Conservation (phyloP, 164 flowering plant genomes). For the Stephania yunnanensis region DNA sequence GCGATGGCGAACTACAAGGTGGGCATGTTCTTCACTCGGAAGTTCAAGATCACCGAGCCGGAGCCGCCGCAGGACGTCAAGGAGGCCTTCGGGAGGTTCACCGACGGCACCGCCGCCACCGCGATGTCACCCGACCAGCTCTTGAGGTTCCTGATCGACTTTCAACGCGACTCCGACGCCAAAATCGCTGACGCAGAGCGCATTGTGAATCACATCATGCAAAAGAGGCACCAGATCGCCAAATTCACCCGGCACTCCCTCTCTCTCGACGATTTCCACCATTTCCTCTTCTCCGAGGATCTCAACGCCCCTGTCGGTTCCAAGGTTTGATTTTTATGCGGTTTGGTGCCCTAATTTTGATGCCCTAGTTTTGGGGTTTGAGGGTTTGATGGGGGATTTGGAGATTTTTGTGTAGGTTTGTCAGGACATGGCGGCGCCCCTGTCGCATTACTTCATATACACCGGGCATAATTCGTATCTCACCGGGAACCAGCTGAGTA, state of each 20-base stretch:
- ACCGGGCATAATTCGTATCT: slow-evolving; percentile 93
- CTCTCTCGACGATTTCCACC: slow-evolving; percentile 61
- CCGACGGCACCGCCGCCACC: slow-evolving; percentile 23
- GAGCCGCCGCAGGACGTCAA: slow-evolving; percentile 66
- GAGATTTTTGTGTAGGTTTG: slow-evolving; percentile 32
- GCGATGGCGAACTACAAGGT: slow-evolving; percentile 57
- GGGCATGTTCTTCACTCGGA: slow-evolving; percentile 64
- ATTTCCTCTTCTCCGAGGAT: slow-evolving; percentile 55
- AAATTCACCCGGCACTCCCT: slow-evolving; percentile 24
- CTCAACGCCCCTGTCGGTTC: slow-evolving; percentile 54
- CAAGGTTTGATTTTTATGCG: slow-evolving; percentile 31
- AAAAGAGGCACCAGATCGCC: slow-evolving; percentile 27
- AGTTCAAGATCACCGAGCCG: slow-evolving; percentile 53
- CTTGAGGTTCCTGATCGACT: slow-evolving; percentile 47
- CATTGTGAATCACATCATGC: slow-evolving; percentile 35
- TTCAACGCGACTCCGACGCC: slow-evolving; percentile 42
- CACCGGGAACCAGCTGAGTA: slow-evolving; percentile 85
- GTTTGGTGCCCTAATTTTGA: not conserved
- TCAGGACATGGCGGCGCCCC: slow-evolving; percentile 82
- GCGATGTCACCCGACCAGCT: slow-evolving; percentile 60
- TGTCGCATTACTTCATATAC: slow-evolving; percentile 76
- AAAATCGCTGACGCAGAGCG: slow-evolving; percentile 36
- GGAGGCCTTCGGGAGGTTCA: slow-evolving; percentile 35
- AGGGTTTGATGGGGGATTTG: not conserved
- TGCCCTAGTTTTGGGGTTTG: not conserved